A percentile compares a stretch with the other conserved stretches of the same genome.
These are phyloP conservation scores for Noccaea caerulescens DNA, from an alignment of 345 rosid species.

Conservation along the genomic window DNA sequence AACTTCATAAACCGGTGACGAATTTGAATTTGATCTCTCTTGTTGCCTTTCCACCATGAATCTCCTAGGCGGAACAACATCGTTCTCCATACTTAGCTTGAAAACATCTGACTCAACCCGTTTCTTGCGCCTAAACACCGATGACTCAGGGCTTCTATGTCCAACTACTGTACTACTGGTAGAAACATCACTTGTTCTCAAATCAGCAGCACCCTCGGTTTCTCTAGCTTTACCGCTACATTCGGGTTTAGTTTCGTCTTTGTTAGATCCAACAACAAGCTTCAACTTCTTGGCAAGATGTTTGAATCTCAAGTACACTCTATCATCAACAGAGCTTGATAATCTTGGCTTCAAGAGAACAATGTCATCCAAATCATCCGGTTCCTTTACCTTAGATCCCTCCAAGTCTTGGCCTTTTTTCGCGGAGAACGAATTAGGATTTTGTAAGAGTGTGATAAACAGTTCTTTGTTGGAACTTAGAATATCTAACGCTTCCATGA, in stretches of 20 bases:
- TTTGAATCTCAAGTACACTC: slow-evolving; percentile 52
- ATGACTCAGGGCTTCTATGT: slow-evolving; percentile 40
- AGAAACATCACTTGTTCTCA: slow-evolving; percentile 35
- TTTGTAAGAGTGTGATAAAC: slow-evolving; percentile 67
- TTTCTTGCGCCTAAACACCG: slow-evolving; percentile 44
- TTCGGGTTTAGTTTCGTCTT: slow-evolving; percentile 41
- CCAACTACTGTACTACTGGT: slow-evolving; percentile 35
- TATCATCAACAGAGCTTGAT: slow-evolving; percentile 42
- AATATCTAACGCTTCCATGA: slow-evolving; percentile 70
- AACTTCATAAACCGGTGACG: slow-evolving; percentile 55
- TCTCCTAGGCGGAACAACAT: slow-evolving; percentile 41
- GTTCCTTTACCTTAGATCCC: slow-evolving; percentile 46
- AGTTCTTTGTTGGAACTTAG: slow-evolving; percentile 74
- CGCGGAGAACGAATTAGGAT: slow-evolving; percentile 70
- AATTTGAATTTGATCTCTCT: slow-evolving; percentile 43
- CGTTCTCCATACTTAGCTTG: slow-evolving; percentile 43
- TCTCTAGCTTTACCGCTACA: slow-evolving; percentile 39
- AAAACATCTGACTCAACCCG: slow-evolving; percentile 43
- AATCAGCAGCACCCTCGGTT: slow-evolving; percentile 26
- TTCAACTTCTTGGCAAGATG: slow-evolving; percentile 66
- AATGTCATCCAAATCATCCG: slow-evolving; percentile 44
- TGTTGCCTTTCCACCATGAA: slow-evolving; percentile 39
- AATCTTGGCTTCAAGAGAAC: slow-evolving; percentile 60
- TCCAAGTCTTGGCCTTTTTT: slow-evolving; percentile 60
- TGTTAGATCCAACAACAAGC: slow-evolving; percentile 53